Conservation (phyloP, 345 rosid genomes). For the Populus simonii region DNA sequence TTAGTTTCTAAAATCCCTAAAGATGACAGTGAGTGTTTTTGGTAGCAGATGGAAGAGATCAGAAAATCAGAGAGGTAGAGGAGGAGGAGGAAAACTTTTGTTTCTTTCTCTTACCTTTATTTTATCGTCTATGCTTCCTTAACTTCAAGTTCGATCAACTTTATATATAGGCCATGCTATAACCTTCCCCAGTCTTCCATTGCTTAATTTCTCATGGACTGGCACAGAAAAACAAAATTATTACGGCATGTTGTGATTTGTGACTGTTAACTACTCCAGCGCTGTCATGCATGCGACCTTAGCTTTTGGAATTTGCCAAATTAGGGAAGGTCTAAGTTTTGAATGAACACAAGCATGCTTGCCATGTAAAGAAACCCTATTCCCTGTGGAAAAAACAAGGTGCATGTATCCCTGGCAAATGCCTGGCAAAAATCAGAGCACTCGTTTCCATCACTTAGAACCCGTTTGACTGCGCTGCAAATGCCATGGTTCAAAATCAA, state of each 20-base stretch:
- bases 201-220: neutral
- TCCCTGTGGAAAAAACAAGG: neutral
- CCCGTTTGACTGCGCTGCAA: too few relatives aligned
- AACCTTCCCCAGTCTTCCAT: neutral
- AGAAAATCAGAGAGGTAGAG: neutral
- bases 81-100: too few relatives aligned
- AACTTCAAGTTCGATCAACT: neutral
- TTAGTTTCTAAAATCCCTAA: too few relatives aligned
- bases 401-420: too few relatives aligned
- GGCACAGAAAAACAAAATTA: neutral
- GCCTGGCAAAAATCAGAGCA: too few relatives aligned
- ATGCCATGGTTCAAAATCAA: too few relatives aligned
- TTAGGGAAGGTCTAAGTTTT: neutral
- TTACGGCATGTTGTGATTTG: neutral
- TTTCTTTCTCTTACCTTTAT: neutral
- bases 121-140: neutral
- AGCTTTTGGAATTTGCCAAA: neutral
- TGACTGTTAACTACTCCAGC: neutral
- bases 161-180: neutral
- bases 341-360: neutral
- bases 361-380: neutral
- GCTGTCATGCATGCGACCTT: neutral
- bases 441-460: too few relatives aligned
- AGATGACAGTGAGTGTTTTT: neutral
- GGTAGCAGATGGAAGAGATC: neutral